Evolutionary conservation across 1,284 basidiomycete genomes (phyloP).

Genomic region (Moesziomyces sp.): DNA sequence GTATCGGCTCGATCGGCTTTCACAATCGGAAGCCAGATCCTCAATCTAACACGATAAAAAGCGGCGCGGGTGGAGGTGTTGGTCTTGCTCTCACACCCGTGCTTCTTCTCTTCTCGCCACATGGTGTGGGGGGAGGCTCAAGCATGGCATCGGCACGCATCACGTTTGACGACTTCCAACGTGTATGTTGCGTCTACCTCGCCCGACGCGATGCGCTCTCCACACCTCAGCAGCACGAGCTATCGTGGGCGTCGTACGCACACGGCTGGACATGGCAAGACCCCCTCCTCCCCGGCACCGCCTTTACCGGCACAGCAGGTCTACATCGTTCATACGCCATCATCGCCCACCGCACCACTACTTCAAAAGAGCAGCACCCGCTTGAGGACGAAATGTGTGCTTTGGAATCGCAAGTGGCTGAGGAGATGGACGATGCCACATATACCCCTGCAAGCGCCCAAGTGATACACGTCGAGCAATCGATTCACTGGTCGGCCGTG

Average conservation of each 20-base stretch:
- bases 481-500: constrained; percentile 12
- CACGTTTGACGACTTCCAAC: constrained; percentile 5
- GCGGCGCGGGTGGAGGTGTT: too few relatives aligned
- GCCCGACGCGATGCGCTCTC: neutral
- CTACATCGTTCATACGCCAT: constrained; percentile 11
- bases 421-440: too few relatives aligned
- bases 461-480: constrained; percentile 5
- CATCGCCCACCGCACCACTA: neutral
- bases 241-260: constrained; percentile 29
- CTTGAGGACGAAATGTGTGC: neutral
- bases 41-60: neutral
- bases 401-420: too few relatives aligned
- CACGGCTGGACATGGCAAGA: constrained; percentile 9
- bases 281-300: neutral
- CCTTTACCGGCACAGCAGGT: constrained; percentile 9
- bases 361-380: neutral
- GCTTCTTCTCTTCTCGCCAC: constrained; percentile 1
- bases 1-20: too few relatives aligned
- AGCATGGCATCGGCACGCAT: constrained; percentile 2
- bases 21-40: constrained; percentile 3
- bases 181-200: constrained; percentile 8
- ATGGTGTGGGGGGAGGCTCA: neutral
- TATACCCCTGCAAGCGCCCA: too few relatives aligned
- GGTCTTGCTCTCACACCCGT: neutral
- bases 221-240: too few relatives aligned